Conservation (phyloP, 768 basidiomycete species). For the Lactifluus rugatus region DNA sequence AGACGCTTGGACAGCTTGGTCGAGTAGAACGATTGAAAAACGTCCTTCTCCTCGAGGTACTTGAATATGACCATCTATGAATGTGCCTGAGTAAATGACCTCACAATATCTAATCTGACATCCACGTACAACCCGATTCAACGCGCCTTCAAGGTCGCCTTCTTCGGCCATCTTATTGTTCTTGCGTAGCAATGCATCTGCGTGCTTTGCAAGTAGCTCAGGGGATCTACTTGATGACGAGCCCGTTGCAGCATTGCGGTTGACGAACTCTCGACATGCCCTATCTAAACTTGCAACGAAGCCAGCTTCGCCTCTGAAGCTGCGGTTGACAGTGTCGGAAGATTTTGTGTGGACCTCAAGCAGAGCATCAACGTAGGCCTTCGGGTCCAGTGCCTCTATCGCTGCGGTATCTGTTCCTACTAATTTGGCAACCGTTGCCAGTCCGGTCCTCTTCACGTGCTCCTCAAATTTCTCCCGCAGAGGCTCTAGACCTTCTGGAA, state of each 20-base stretch:
- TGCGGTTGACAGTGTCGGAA: conserved; percentile 74
- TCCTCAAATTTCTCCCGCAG: conserved; percentile 88
- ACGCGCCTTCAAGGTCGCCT: conserved; percentile 76
- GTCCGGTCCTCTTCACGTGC: conserved; percentile 87
- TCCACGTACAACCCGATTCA: conserved; percentile 75
- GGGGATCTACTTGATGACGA: conserved; percentile 79
- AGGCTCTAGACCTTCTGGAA: conserved; percentile 84
- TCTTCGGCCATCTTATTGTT: conserved; percentile 94
- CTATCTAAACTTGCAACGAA: conserved; percentile 91
- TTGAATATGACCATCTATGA: conserved; percentile 92
- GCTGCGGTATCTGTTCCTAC: conserved; percentile 44
- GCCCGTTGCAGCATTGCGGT: conserved; percentile 84
- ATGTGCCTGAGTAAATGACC: neutral
- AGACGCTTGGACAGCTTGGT: conserved; percentile 90
- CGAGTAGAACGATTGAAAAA: conserved; percentile 96
- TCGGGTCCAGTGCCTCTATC: conserved; percentile 71
- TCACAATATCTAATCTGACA: neutral
- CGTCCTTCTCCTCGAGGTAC: conserved; percentile 97
- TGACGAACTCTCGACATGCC: conserved; percentile 93
- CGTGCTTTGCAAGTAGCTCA: conserved; percentile 85
- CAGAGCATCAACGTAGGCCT: conserved; percentile 87
- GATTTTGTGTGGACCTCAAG: conserved; percentile 90
- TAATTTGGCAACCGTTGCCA: conserved; percentile 68
- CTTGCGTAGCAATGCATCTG: conserved; percentile 82
- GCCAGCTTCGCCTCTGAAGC: conserved; percentile 86